Base-by-base conservation (phyloP, 306 rosid species). In the Prunus campanulata region DNA sequence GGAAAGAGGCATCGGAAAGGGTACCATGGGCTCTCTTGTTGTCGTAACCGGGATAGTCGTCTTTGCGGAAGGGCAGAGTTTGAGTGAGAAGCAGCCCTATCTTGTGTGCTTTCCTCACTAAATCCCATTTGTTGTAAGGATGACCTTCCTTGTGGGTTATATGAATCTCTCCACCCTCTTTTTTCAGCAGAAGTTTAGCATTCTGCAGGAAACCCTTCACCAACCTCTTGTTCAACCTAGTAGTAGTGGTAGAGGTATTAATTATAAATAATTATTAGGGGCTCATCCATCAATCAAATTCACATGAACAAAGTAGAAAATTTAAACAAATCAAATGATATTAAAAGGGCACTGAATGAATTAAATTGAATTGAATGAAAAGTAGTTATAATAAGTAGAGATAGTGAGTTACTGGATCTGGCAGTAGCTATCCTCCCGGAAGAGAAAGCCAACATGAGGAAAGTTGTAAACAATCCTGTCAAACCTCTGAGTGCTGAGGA, bases 391-490 rank as follows among this genome's bases (percentile, higher is more conserved):
- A 6, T 39, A 39, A 39, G 44, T 39, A 44, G 44, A 18, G 9
- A 12, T 6, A 79, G 5, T 68, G 7, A 48, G 16, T 77, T 55
- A 90, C 98, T 89, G 88, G 80, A 89, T 90, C 79, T 93, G 98
- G 88, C 86, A 87, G 86, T 72, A 49, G 80, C 90, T 93, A 14
- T 69, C 74, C 83, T 93, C 93, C 46, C 81, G 90, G 82, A n/a
- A 93, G 68, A 72, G 85, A 70, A 93, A 93, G 3, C 96, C 98
- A 77, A 87, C 96, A 74, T 93, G 96, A 76, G 94, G 98, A 80
- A 89, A 93, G 72, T 92, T 92, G 79, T 88, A 92, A 61, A 92
- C 90, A 82, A 93, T 76, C 32, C 94, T 83, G 82, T 93, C 84
- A 42, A 93, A 93, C 68, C 92, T 88, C 86, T 92, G 96, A 42